Evolutionary conservation across 495 filamentous ascomycete genomes (phyloP), one percentile per base, ranked within the genome.

Genomic region (Xylaria bambusicola): DNA sequence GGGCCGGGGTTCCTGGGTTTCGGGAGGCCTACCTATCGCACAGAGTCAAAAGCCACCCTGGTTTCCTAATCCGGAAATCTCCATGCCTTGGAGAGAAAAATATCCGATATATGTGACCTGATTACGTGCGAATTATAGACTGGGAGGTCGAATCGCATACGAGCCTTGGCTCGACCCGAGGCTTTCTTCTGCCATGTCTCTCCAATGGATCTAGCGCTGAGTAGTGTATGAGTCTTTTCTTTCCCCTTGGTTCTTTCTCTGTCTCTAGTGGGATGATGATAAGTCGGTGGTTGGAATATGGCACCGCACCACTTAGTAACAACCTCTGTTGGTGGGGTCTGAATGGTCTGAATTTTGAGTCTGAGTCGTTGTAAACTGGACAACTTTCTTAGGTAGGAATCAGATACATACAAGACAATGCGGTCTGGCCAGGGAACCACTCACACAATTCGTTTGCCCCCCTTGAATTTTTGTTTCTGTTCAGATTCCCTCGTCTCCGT

Each of bases 311-410:
- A 10, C 36, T 38, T 8, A 38, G 12, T 8, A 38, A 15, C 15
- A 3, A 38, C 5, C 7, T 15, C 36, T 38, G 13, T 9, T 15
- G 5, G 3, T 15, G 15, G n/a, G n/a, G n/a, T 15, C 36, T 38
- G 36, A 10, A 13, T 6, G 36, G 36, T 38, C 12, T 38, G 12
- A 13, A 38, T 5, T 33, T 33, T 10, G 10, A 10, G 12, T n/a
- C 26, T 26, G 52, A 54, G 38, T 54, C 52, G 52, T 54, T 31
- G 23, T 42, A 44, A 38, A 15, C 36, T 33, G 15, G 26, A 15
- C 21, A n/a, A 33, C 21, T 54, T 3, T 17, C 12, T 15, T 8
- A 15, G 5, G 36, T 38, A 38, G 12, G 36, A 9, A 6, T 5
- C 31, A 6, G 44, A 8, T 33, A 7, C 2, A 31, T 24, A 15